A percentile compares a stretch with the other conserved stretches of the same genome.
Conservation (phyloP, 2,329 filamentous ascomycete species). For the Stemphylium beticola region DNA sequence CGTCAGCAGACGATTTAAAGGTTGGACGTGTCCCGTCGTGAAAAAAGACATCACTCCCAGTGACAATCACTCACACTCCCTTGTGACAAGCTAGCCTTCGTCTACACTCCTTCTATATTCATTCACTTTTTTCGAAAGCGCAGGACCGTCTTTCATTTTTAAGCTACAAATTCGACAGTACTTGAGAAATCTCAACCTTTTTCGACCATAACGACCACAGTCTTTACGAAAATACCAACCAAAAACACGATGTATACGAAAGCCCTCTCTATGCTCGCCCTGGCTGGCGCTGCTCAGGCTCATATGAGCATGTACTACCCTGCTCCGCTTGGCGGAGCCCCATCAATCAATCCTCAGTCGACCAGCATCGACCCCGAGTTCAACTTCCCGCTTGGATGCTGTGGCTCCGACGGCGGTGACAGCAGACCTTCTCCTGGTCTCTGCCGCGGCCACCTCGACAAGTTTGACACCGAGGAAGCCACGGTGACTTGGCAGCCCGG, state of each 20-base stretch:
- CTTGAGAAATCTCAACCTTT: conserved; percentile 17
- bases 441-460: conserved; percentile 54
- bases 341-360: conserved; percentile 50
- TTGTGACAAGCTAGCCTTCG: conserved; percentile 42
- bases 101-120: conserved; percentile 40
- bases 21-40: conserved; percentile 23
- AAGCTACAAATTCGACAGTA: conserved; percentile 15
- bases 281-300: conserved; percentile 36
- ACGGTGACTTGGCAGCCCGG: conserved; percentile 54
- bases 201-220: conserved; percentile 12
- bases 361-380: conserved; percentile 38
- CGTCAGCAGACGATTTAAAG: conserved; percentile 26
- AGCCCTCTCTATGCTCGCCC: conserved; percentile 34
- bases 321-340: conserved; percentile 52
- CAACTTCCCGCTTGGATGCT: conserved; percentile 56
- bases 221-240: conserved; percentile 8
- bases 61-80: conserved; percentile 27
- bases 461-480: conserved; percentile 53
- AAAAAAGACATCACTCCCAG: conserved; percentile 30
- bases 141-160: conserved; percentile 41
- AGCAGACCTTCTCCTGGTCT: conserved; percentile 40
- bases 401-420: conserved; percentile 47
- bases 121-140: conserved; percentile 36
- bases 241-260: conserved; percentile 35
- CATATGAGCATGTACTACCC: conserved; percentile 55